These are phyloP conservation scores for Priceomyces melissophilus DNA, from an alignment of 805 yeast species.

Conservation along the genomic window DNA sequence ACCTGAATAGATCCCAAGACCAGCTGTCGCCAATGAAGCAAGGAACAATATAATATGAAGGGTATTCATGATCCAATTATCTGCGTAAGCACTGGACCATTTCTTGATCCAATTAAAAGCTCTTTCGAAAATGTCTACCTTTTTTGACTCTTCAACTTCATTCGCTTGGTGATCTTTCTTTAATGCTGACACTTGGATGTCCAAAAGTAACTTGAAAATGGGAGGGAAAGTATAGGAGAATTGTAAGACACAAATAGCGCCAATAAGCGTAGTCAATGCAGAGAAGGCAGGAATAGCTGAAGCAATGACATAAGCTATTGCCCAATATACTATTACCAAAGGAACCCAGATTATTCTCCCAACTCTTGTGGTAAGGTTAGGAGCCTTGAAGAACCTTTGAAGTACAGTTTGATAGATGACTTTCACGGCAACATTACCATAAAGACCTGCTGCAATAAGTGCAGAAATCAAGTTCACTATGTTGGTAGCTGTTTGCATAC, in stretches of 20 bases:
- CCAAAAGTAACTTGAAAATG: slow-evolving; percentile 21
- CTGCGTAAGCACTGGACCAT: slow-evolving; percentile 16
- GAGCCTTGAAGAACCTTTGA: slow-evolving; percentile 25
- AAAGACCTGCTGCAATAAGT: slow-evolving; percentile 42
- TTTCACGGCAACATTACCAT: slow-evolving; percentile 46
- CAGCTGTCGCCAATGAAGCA: slow-evolving; percentile 22
- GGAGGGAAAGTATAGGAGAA: slow-evolving; percentile 46
- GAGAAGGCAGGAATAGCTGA: slow-evolving; percentile 44
- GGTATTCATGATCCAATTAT: slow-evolving; percentile 12
- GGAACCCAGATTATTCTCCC: slow-evolving; percentile 36
- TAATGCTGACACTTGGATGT: slow-evolving; percentile 14
- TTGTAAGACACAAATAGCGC: slow-evolving; percentile 43
- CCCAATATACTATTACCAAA: slow-evolving; percentile 41
- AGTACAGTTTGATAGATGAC: slow-evolving; percentile 40
- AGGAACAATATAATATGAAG: slow-evolving; percentile 17
- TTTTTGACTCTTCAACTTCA: slow-evolving; percentile 7
- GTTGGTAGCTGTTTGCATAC: slow-evolving; percentile 36
- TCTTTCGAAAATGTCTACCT: neutral
- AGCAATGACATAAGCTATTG: slow-evolving; percentile 39
- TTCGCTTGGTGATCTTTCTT: slow-evolving; percentile 12
- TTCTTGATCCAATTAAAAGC: no score
- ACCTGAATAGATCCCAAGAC: slow-evolving; percentile 26
- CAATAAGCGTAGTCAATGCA: slow-evolving; percentile 34
- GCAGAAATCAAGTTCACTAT: slow-evolving; percentile 35
- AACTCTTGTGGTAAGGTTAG: slow-evolving; percentile 25